Evolutionary conservation across 352 stramenopile genomes (phyloP).

Genomic region (Phytophthora lateralis): DNA sequence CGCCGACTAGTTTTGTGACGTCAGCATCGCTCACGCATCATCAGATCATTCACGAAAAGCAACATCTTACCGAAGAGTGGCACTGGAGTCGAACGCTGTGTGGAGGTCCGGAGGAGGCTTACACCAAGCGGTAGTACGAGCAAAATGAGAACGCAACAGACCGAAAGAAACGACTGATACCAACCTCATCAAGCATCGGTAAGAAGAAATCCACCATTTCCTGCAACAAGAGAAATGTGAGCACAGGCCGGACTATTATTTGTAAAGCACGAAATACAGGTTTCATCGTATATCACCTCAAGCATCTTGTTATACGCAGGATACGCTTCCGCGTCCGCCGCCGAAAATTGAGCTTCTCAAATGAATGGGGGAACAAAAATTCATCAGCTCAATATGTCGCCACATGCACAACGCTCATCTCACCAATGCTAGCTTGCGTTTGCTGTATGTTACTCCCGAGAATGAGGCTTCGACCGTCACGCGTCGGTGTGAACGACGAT

Average conservation of each 20-base stretch:
- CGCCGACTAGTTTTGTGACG: constrained; percentile 39
- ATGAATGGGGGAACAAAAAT: neutral
- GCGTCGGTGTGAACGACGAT: constrained; percentile 88
- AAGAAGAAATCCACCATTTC: constrained; percentile 82
- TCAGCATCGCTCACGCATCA: neutral
- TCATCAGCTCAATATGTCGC: neutral
- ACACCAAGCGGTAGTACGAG: neutral
- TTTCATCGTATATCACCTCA: constrained; percentile 38
- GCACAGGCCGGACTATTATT: neutral
- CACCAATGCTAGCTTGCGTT: constrained; percentile 81
- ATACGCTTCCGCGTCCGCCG: constrained; percentile 76
- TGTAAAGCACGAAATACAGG: neutral
- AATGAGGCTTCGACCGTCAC: constrained; percentile 78
- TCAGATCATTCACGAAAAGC: neutral
- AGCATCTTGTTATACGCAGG: constrained; percentile 85
- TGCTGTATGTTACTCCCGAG: constrained; percentile 76
- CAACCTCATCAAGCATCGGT: constrained; percentile 78
- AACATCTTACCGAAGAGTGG: constrained; percentile 40
- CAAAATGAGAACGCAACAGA: neutral
- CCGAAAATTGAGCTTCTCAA: constrained; percentile 80
- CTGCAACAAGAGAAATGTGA: constrained; percentile 30
- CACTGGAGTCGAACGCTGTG: constrained; percentile 60
- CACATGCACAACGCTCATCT: neutral
- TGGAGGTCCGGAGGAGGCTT: constrained; percentile 77
- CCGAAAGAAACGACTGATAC: constrained; percentile 18